These are phyloP conservation scores for Hypoxylon sp. DNA, from an alignment of 2,329 filamentous ascomycete species.

Conservation along the genomic window DNA sequence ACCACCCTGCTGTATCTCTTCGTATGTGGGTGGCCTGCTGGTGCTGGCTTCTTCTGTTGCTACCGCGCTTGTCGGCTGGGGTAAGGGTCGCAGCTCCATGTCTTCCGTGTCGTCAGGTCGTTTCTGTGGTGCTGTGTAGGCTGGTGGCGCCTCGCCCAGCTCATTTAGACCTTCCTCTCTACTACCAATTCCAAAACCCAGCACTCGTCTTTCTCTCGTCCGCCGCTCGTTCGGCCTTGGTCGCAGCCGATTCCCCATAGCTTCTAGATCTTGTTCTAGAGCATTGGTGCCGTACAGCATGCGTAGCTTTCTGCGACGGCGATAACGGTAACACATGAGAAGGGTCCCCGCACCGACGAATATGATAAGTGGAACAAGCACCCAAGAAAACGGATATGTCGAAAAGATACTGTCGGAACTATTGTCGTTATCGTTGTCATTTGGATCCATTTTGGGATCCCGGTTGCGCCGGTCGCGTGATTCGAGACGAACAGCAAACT, in stretches of 20 bases:
- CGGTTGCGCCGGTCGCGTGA: constrained; percentile 9
- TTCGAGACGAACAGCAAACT: constrained; percentile 1
- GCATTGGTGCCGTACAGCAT: constrained; percentile 30
- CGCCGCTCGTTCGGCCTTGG: constrained; percentile 24
- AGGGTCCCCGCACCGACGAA: constrained; percentile 36
- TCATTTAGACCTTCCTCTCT: constrained; percentile 47
- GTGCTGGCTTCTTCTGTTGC: constrained; percentile 12
- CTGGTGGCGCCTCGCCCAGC: constrained; percentile 47
- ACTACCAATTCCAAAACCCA: constrained; percentile 34
- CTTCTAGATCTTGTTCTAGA: constrained; percentile 40
- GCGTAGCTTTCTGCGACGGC: constrained; percentile 36
- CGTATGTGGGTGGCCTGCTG: constrained; percentile 31
- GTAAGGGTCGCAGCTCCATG: constrained; percentile 35
- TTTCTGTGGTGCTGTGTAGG: constrained; percentile 40
- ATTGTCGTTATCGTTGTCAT: constrained; percentile 22
- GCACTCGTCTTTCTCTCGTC: constrained; percentile 11
- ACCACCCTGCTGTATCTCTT: constrained; percentile 23
- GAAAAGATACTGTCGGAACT: constrained; percentile 29
- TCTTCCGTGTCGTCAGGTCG: constrained; percentile 30
- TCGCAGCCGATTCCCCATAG: constrained; percentile 27
- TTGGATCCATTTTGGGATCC: constrained; percentile 20
- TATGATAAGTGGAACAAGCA: constrained; percentile 43
- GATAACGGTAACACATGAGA: constrained; percentile 42
- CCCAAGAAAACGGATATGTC: constrained; percentile 38
- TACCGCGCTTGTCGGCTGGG: constrained; percentile 13